Percentiles rank a stretch among this genome's conserved stretches.
phyloP scores from a whole-genome alignment of 106 monocot genomes.

The Dioscorea zingiberensis region DNA sequence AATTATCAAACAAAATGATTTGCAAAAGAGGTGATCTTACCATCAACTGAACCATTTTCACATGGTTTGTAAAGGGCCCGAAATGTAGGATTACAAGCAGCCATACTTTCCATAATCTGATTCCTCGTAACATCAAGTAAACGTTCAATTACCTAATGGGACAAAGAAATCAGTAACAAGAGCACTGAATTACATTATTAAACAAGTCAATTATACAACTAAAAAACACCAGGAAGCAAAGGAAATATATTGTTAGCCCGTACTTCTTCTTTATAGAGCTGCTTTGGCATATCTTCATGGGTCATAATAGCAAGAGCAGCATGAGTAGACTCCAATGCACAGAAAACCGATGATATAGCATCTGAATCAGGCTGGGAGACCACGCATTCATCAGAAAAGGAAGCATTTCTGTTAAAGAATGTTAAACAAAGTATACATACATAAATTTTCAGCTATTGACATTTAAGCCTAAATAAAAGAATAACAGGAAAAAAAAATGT shows the following conservation, averaged over 20 bases:
- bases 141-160: slow-evolving; percentile 80
- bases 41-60: slow-evolving; percentile 61
- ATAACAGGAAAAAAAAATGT: background rate
- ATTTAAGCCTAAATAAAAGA: background rate
- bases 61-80: slow-evolving; percentile 50
- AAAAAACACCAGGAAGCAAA: background rate
- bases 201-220: background rate
- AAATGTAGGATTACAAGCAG: slow-evolving; percentile 66
- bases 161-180: background rate
- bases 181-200: background rate
- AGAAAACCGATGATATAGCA: slow-evolving; percentile 42
- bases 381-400: no score
- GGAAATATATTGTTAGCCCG: slow-evolving; percentile 3
- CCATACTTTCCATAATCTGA: slow-evolving; percentile 74
- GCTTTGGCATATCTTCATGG: slow-evolving; percentile 92
- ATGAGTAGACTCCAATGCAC: slow-evolving; percentile 85
- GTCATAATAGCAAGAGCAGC: slow-evolving; percentile 80
- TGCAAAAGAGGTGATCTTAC: slow-evolving; percentile 21
- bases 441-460: background rate
- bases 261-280: slow-evolving; percentile 97
- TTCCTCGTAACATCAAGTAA: slow-evolving; percentile 88
- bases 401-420: no score
- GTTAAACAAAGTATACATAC: background rate
- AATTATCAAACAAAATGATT: background rate
- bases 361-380: slow-evolving; percentile 58